phyloP scores from a whole-genome alignment of 2,329 filamentous ascomycete species.

The Paraphoma sp. region DNA sequence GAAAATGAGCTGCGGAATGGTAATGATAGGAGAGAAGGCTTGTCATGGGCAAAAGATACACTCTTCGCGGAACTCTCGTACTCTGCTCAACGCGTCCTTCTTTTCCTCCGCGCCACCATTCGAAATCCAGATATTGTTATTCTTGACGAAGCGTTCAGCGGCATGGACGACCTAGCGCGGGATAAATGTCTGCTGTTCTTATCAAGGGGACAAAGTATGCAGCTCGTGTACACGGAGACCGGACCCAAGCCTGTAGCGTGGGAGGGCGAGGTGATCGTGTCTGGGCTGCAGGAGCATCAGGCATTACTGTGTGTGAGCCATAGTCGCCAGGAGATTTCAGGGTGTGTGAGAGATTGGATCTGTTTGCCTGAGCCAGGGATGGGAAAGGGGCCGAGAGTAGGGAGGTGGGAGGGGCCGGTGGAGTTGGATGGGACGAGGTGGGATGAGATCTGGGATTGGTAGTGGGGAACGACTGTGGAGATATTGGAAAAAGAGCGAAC shows the following conservation, averaged over 20 bases:
- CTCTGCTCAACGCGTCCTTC: conserved; percentile 80
- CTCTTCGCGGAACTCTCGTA: conserved; percentile 79
- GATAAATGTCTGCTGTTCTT: conserved; percentile 88
- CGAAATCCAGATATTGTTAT: conserved; percentile 56
- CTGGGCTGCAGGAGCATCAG: conserved; percentile 72
- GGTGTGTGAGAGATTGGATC: conserved; percentile 82
- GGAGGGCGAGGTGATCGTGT: conserved; percentile 59
- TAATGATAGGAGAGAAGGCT: conserved; percentile 6
- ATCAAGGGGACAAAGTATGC: conserved; percentile 53
- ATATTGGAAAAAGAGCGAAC: background rate
- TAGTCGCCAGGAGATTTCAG: conserved; percentile 86
- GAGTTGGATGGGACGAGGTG: conserved; percentile 64
- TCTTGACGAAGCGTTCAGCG: conserved; percentile 59
- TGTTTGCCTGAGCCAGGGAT: conserved; percentile 80
- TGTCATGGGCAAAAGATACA: conserved; percentile 70
- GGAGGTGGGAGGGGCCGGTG: conserved; percentile 67
- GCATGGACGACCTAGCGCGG: conserved; percentile 65
- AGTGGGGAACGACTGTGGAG: background rate
- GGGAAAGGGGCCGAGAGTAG: conserved; percentile 66
- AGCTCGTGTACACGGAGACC: conserved; percentile 41
- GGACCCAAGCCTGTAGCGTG: conserved; percentile 51
- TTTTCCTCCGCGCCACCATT: conserved; percentile 70
- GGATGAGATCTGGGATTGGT: conserved; percentile 60
- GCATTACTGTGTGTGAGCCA: conserved; percentile 93
- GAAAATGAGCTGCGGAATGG: conserved; percentile 70